Evolutionary conservation across 1,284 basidiomycete species (phyloP).

Genomic region (Mycena sp.): DNA sequence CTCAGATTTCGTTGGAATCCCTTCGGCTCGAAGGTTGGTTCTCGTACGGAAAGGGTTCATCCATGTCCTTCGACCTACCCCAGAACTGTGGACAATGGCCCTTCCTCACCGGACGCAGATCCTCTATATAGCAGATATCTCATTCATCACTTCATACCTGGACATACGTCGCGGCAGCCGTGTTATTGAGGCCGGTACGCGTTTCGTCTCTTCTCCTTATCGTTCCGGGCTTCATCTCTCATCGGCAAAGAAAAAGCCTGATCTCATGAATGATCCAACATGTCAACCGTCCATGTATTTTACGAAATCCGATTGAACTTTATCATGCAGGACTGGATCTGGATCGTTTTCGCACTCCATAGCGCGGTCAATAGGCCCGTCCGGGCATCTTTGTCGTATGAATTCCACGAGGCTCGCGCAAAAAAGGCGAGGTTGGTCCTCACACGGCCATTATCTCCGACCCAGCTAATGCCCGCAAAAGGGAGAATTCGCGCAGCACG

Average conservation of each 20-base stretch:
- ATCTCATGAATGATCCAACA: constrained; percentile 3
- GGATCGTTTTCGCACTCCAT: constrained; percentile 93
- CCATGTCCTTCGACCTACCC: constrained; percentile 90
- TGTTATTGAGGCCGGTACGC: constrained; percentile 93
- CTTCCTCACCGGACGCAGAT: constrained; percentile 98
- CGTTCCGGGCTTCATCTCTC: background rate
- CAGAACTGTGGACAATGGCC: constrained; percentile 96
- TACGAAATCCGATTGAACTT: constrained; percentile 17
- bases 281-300: constrained; percentile 12
- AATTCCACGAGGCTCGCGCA: constrained; percentile 92
- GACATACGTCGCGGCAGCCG: constrained; percentile 84
- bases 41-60: constrained; percentile 83
- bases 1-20: constrained; percentile 88
- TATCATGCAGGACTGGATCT: constrained; percentile 78
- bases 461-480: constrained; percentile 46
- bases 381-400: constrained; percentile 87
- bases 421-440: constrained; percentile 81
- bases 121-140: constrained; percentile 96
- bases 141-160: constrained; percentile 90
- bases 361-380: constrained; percentile 80
- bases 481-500: constrained; percentile 90
- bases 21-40: constrained; percentile 87
- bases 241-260: background rate
- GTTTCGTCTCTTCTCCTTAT: constrained; percentile 14
- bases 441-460: constrained; percentile 12